Percentiles rank a stretch among this genome's conserved stretches.
phyloP scores from a whole-genome alignment of 352 stramenopile species.

The Phytophthora macrochlamydospora region DNA sequence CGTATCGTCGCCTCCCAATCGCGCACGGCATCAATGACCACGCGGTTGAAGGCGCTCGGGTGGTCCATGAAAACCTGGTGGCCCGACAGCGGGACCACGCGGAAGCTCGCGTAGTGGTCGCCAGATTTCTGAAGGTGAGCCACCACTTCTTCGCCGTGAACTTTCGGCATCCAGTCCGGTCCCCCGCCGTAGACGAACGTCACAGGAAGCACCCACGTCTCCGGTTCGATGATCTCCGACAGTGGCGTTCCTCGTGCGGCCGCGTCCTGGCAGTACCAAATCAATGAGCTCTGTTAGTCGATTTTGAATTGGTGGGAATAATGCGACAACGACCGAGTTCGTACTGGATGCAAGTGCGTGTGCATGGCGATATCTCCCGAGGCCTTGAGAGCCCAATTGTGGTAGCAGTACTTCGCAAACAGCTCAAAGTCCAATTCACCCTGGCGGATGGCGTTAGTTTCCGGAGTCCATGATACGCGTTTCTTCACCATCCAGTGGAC shows the following conservation, averaged over 20 bases:
- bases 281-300: not conserved
- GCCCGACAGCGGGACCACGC: constrained; percentile 56
- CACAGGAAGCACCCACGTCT: constrained; percentile 51
- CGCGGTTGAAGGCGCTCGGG: constrained; percentile 60
- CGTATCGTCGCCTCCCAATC: constrained; percentile 21
- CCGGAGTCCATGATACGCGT: constrained; percentile 56
- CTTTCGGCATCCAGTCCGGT: constrained; percentile 73
- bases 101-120: constrained; percentile 52
- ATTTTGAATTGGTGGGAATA: too few species aligned
- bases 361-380: constrained; percentile 72
- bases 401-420: constrained; percentile 72
- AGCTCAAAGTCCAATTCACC: constrained; percentile 64
- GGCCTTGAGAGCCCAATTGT: constrained; percentile 73
- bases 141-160: constrained; percentile 61
- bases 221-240: constrained; percentile 48
- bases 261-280: constrained; percentile 34
- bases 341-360: constrained; percentile 69
- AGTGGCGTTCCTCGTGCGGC: constrained; percentile 44
- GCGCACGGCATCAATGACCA: constrained; percentile 39
- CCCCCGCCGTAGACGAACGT: constrained; percentile 75
- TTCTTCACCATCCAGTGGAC: constrained; percentile 53
- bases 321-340: constrained; percentile 4
- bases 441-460: constrained; percentile 67
- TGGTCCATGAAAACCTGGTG: constrained; percentile 86
- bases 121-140: constrained; percentile 42